Conservation (phyloP, 352 stramenopile species). For the Globisporangium lucens region DNA sequence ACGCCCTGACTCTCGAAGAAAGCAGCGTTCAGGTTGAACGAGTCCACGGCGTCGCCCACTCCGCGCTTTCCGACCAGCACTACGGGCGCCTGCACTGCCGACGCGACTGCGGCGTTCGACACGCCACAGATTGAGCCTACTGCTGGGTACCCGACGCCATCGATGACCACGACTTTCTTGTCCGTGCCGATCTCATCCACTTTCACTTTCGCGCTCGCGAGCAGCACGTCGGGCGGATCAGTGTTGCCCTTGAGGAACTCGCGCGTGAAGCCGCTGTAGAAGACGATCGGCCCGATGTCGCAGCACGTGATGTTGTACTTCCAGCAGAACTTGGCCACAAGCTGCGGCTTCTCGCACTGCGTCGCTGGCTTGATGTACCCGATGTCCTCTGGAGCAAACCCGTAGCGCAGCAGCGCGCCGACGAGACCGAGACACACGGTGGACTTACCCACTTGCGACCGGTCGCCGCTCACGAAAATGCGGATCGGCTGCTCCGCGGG, state of each 20-base stretch:
- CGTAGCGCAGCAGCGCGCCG: conserved; percentile 77
- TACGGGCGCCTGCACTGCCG: conserved; percentile 71
- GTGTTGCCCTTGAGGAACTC: conserved; percentile 94
- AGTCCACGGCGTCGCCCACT: conserved; percentile 97
- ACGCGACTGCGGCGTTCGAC: conserved; percentile 71
- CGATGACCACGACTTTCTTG: conserved; percentile 94
- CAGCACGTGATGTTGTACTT: conserved; percentile 82
- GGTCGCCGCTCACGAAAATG: conserved; percentile 75
- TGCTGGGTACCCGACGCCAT: conserved; percentile 96
- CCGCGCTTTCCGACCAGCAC: conserved; percentile 94
- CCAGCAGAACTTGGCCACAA: conserved; percentile 93
- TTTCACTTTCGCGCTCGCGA: conserved; percentile 77
- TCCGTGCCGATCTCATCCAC: conserved; percentile 86
- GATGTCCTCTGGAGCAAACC: conserved; percentile 70
- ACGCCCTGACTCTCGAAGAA: conserved; percentile 93
- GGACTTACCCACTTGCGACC: conserved; percentile 95
- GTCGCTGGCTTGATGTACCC: conserved; percentile 99
- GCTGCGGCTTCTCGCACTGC: conserved; percentile 94
- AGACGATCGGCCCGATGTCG: conserved; percentile 94
- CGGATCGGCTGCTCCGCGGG: conserved; percentile 26
- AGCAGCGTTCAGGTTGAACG: conserved; percentile 95
- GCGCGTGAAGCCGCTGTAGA: conserved; percentile 96
- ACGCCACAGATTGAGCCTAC: conserved; percentile 81
- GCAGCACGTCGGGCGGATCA: conserved; percentile 74
- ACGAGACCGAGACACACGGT: conserved; percentile 95